These are phyloP conservation scores for Fusarium sp. DNA, from an alignment of 2,329 filamentous ascomycete species.

Conservation along the genomic window DNA sequence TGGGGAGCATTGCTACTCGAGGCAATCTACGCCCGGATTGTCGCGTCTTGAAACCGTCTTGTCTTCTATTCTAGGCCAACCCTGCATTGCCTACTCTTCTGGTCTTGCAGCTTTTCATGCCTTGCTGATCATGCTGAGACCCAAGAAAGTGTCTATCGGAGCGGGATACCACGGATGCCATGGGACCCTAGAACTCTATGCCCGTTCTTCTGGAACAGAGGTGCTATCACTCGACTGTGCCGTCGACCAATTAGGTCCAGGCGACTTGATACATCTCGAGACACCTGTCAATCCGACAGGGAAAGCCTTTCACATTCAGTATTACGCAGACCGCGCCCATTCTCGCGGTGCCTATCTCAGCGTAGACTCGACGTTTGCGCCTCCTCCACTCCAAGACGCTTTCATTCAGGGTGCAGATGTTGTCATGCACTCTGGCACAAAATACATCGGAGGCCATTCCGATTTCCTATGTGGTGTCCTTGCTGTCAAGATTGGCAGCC, in stretches of 20 bases:
- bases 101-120: conserved; percentile 90
- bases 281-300: conserved; percentile 93
- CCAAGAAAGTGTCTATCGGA: conserved; percentile 81
- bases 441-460: conserved; percentile 95
- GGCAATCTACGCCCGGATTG: conserved; percentile 78
- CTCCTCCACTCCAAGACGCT: conserved; percentile 87
- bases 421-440: conserved; percentile 91
- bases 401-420: conserved; percentile 83
- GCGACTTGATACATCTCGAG: conserved; percentile 90
- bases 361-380: conserved; percentile 92
- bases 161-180: conserved; percentile 94
- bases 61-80: conserved; percentile 75
- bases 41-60: conserved; percentile 87
- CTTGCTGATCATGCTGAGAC: conserved; percentile 83
- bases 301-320: conserved; percentile 75
- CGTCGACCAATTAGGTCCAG: conserved; percentile 71
- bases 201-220: conserved; percentile 77
- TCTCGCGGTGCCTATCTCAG: conserved; percentile 77
- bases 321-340: conserved; percentile 77
- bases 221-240: conserved; percentile 76
- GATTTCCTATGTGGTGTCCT: conserved; percentile 92
- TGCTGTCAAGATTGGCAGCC: conserved; percentile 54
- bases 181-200: conserved; percentile 78
- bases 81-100: conserved; percentile 79
- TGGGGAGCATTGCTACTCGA: conserved; percentile 78